A percentile compares a stretch with the other conserved stretches of the same genome.
phyloP scores from a whole-genome alignment of 495 filamentous ascomycete genomes.

The Hypoxylon intermedium region DNA sequence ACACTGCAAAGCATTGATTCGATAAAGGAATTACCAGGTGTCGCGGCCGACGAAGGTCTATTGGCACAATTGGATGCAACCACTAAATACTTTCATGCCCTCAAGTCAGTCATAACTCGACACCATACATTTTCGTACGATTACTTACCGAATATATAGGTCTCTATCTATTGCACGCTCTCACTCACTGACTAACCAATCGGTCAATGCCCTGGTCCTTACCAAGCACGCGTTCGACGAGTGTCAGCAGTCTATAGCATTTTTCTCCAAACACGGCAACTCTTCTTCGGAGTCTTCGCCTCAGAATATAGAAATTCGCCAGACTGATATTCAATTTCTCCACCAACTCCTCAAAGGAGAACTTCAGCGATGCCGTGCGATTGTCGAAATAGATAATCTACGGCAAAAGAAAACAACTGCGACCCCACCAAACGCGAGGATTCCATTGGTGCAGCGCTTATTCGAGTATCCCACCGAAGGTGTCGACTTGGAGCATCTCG shows the following conservation, averaged over 20 bases:
- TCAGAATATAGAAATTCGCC: slow-evolving; percentile 65
- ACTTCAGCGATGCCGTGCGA: slow-evolving; percentile 76
- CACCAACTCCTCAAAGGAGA: slow-evolving; percentile 67
- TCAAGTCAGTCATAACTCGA: slow-evolving; percentile 66
- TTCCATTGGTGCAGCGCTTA: slow-evolving; percentile 72
- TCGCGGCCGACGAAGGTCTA: slow-evolving; percentile 83
- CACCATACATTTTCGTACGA: not conserved
- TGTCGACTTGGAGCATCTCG: slow-evolving; percentile 78
- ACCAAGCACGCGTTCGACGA: slow-evolving; percentile 72
- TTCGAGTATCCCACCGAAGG: slow-evolving; percentile 72
- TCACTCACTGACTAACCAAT: slow-evolving; percentile 73
- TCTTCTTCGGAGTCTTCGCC: slow-evolving; percentile 42
- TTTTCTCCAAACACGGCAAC: slow-evolving; percentile 35
- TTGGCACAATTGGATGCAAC: slow-evolving; percentile 78
- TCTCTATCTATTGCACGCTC: slow-evolving; percentile 87
- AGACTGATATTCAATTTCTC: slow-evolving; percentile 62
- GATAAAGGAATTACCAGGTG: slow-evolving; percentile 85
- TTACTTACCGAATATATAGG: slow-evolving; percentile 51
- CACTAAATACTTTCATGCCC: slow-evolving; percentile 81
- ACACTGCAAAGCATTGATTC: slow-evolving; percentile 88
- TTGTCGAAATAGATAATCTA: slow-evolving; percentile 78
- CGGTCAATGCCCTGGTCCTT: slow-evolving; percentile 85
- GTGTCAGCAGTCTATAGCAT: slow-evolving; percentile 48
- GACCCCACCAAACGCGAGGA: slow-evolving; percentile 37
- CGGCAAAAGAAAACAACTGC: slow-evolving; percentile 46